These are phyloP conservation scores for Boletus semigastroideus DNA, from an alignment of 1,284 basidiomycete species.

Conservation along the genomic window DNA sequence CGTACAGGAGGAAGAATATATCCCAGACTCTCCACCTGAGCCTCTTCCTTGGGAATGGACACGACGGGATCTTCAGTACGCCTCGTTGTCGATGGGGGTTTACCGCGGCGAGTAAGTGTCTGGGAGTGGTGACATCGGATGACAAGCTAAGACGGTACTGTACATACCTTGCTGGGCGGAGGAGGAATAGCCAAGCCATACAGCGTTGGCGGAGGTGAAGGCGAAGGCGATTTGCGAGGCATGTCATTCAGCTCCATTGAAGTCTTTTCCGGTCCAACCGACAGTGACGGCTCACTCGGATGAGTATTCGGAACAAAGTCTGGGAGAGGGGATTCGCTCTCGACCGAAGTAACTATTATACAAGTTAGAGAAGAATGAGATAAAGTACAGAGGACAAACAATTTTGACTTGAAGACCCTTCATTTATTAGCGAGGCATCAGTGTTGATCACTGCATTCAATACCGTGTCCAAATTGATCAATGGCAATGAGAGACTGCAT, in stretches of 20 bases:
- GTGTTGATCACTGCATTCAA: conserved; percentile 45
- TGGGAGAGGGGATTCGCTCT: conserved; percentile 37
- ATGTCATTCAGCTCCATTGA: neutral
- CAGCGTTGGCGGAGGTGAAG: conserved; percentile 15
- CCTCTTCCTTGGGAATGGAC: conserved; percentile 11
- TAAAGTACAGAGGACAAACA: conserved; percentile 8
- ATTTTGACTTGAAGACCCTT: conserved; percentile 19
- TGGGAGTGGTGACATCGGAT: conserved; percentile 4
- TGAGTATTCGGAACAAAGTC: conserved; percentile 45
- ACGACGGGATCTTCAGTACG: conserved; percentile 6
- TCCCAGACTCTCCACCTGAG: conserved; percentile 11
- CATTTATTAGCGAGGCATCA: conserved; percentile 30
- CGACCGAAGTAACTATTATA: conserved; percentile 7
- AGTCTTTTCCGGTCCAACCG: conserved; percentile 4
- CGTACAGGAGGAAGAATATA: conserved; percentile 29
- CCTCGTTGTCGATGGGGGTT: conserved; percentile 15
- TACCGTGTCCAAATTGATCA: conserved; percentile 37
- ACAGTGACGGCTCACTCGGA: conserved; percentile 41
- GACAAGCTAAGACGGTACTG: neutral
- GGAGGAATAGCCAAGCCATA: conserved; percentile 27
- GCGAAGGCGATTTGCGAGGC: conserved; percentile 10
- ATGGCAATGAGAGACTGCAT: conserved; percentile 38
- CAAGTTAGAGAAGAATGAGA: conserved; percentile 6
- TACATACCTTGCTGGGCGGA: conserved; percentile 30
- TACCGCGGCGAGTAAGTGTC: conserved; percentile 24